phyloP scores from a whole-genome alignment of 225 moss, liverwort and hornwort genomes.

The Asterella californica region DNA sequence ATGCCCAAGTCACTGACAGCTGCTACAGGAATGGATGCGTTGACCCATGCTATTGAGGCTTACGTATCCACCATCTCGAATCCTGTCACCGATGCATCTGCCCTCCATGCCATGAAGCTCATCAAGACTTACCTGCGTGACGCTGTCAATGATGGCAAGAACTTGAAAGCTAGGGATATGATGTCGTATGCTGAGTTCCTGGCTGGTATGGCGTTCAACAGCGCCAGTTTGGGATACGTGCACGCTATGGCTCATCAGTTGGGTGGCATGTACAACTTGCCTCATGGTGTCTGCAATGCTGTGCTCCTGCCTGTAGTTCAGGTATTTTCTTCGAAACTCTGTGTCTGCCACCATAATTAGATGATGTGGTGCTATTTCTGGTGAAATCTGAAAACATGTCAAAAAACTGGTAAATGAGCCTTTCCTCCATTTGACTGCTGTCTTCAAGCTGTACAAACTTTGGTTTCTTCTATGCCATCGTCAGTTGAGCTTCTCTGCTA shows the following conservation, averaged over 20 bases:
- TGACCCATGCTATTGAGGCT: conserved; percentile 25
- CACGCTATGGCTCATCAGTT: conserved; percentile 26
- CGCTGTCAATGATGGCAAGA: conserved; percentile 19
- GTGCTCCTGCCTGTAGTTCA: conserved; percentile 25
- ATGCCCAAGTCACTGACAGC: conserved; percentile 27
- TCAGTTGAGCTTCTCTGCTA: not conserved
- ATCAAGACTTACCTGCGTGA: conserved; percentile 17
- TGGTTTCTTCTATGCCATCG: not conserved
- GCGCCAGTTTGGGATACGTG: conserved; percentile 25
- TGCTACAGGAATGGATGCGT: conserved; percentile 24
- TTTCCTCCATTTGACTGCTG: not conserved
- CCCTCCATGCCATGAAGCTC: conserved; percentile 20
- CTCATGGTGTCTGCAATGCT: conserved; percentile 24
- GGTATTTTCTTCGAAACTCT: not conserved
- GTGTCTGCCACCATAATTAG: not conserved
- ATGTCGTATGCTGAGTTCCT: conserved; percentile 29
- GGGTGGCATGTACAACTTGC: conserved; percentile 24
- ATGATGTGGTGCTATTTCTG: not conserved
- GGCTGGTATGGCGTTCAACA: conserved; percentile 29
- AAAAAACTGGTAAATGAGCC: not conserved
- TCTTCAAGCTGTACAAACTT: not conserved
- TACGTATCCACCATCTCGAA: conserved; percentile 22
- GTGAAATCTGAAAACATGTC: not conserved
- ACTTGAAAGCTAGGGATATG: conserved; percentile 22
- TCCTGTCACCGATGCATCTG: conserved; percentile 24